Evolutionary conservation across 2,329 filamentous ascomycete genomes (phyloP).

Genomic region (Alternaria sp.): DNA sequence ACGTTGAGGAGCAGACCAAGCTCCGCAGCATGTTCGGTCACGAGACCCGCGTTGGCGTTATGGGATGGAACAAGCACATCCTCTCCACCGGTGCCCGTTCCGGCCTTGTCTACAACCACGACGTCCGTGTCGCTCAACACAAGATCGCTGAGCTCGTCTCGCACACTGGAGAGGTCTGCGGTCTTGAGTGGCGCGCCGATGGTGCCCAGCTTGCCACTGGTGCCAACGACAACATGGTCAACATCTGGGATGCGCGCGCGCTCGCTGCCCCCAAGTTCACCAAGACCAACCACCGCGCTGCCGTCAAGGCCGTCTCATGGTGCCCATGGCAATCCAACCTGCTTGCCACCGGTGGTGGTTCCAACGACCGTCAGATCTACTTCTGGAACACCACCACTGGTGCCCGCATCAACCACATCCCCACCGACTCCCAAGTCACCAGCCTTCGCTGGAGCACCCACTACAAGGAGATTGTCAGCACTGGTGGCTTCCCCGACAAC

Average conservation of each 20-base stretch:
- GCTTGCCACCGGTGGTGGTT: slow-evolving; percentile 93
- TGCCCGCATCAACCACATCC: slow-evolving; percentile 97
- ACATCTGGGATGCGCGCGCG: slow-evolving; percentile 97
- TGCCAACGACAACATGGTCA: slow-evolving; percentile 98
- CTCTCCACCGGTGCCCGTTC: slow-evolving; percentile 94
- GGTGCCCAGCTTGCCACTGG: slow-evolving; percentile 96
- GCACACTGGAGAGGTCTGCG: slow-evolving; percentile 97
- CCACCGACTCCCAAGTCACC: slow-evolving; percentile 97
- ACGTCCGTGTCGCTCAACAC: slow-evolving; percentile 96
- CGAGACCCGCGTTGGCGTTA: slow-evolving; percentile 93
- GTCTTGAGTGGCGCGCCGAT: slow-evolving; percentile 96
- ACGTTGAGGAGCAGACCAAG: slow-evolving; percentile 92
- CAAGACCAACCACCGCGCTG: slow-evolving; percentile 99
- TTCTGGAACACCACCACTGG: slow-evolving; percentile 99
- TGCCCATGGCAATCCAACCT: slow-evolving; percentile 99
- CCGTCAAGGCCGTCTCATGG: slow-evolving; percentile 97
- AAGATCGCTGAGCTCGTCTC: slow-evolving; percentile 97
- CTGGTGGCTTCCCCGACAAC: slow-evolving; percentile 98
- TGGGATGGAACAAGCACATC: slow-evolving; percentile 98
- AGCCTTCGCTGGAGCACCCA: slow-evolving; percentile 94
- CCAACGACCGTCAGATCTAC: slow-evolving; percentile 97
- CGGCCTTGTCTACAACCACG: slow-evolving; percentile 97
- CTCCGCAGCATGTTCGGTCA: slow-evolving; percentile 98
- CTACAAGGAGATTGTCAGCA: slow-evolving; percentile 98
- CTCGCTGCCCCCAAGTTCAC: slow-evolving; percentile 95